Evolutionary conservation across 495 filamentous ascomycete species (phyloP).

Genomic region (Annulohypoxylon nitens): DNA sequence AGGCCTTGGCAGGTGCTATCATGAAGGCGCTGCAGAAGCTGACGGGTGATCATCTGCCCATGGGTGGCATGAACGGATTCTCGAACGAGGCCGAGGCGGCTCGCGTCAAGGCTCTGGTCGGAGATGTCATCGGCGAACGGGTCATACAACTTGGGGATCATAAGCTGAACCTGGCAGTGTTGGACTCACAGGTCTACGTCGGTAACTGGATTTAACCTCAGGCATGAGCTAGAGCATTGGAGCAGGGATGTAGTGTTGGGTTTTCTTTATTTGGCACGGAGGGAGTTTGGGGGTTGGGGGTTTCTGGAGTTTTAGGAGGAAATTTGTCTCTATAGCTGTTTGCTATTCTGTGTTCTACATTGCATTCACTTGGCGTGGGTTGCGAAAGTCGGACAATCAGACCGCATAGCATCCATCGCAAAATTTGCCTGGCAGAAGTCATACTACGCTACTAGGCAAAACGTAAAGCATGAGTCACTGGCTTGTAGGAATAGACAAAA

Average conservation of each 20-base stretch:
- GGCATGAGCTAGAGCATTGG: not conserved
- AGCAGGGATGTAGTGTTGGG: not conserved
- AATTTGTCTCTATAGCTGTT: not conserved
- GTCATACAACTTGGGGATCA: constrained; percentile 67
- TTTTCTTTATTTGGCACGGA: not conserved
- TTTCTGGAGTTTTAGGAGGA: not conserved
- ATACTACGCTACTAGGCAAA: not conserved
- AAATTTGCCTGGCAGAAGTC: not conserved
- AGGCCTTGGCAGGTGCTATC: constrained; percentile 72
- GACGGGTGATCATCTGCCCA: constrained; percentile 18
- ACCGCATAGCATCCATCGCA: not conserved
- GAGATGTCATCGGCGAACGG: constrained; percentile 69
- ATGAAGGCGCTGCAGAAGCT: constrained; percentile 69
- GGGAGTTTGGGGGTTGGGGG: not conserved
- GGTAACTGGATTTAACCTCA: not conserved
- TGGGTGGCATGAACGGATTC: constrained; percentile 50
- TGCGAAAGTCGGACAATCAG: not conserved
- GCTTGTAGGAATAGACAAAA: constrained; percentile 16
- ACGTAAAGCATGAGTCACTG: not conserved
- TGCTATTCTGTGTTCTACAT: not conserved
- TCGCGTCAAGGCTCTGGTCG: constrained; percentile 68
- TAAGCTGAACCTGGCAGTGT: constrained; percentile 62
- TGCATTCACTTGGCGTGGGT: not conserved
- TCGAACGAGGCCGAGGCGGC: constrained; percentile 59
- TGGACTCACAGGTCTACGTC: constrained; percentile 58